Evolutionary conservation across 768 basidiomycete species (phyloP).

Genomic region (Psilocybe cubensis): DNA sequence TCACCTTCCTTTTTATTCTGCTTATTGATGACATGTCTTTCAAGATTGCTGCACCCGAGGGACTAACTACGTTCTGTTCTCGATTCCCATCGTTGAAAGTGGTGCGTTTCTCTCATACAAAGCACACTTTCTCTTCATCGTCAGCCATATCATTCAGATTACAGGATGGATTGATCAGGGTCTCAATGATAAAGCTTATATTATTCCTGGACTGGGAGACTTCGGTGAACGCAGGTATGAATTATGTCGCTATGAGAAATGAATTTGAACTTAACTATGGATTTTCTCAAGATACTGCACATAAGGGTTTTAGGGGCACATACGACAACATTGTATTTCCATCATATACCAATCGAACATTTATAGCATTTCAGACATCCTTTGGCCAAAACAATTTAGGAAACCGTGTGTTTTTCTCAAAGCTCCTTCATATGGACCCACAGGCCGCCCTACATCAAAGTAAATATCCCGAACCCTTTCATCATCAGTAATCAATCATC

Average conservation of each 20-base stretch:
- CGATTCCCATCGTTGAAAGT: conserved; percentile 79
- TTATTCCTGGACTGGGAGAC: conserved; percentile 95
- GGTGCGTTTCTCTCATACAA: conserved; percentile 45
- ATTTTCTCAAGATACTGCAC: conserved; percentile 12
- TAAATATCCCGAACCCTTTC: not conserved
- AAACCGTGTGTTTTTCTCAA: not conserved
- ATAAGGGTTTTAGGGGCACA: conserved; percentile 2
- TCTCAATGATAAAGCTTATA: conserved; percentile 89
- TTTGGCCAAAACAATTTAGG: not conserved
- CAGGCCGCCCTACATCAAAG: conserved; percentile 39
- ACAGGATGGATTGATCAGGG: conserved; percentile 97
- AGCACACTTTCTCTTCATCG: not conserved
- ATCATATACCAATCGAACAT: too few species aligned
- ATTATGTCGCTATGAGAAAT: not conserved
- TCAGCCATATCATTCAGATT: conserved; percentile 50
- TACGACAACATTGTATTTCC: not conserved
- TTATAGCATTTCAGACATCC: too few species aligned
- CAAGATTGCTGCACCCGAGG: conserved; percentile 90
- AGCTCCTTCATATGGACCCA: conserved; percentile 41
- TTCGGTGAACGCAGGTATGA: conserved; percentile 87
- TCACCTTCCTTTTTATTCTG: not conserved
- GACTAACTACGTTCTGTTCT: conserved; percentile 77
- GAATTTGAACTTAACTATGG: not conserved
- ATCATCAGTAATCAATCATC: not conserved
- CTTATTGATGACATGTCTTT: not conserved